A percentile compares a stretch with the other conserved stretches of the same genome.
These are phyloP conservation scores for Zopfochytrium polystomum DNA, from an alignment of 371 early-diverging fungal genomes.

Conservation along the genomic window DNA sequence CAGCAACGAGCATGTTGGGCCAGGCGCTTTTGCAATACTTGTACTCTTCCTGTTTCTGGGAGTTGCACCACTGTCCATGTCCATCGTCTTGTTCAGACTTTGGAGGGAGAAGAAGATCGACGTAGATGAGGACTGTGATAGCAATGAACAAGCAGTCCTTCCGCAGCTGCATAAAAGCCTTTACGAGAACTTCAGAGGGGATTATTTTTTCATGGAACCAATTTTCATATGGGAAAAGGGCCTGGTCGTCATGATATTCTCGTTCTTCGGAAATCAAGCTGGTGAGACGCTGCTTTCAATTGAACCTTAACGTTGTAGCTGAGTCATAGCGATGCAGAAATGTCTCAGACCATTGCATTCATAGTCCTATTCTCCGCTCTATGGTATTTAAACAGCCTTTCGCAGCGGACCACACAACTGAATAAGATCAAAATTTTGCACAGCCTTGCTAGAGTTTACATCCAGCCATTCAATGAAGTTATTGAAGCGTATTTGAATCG, in stretches of 20 bases:
- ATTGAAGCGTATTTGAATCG: conserved; percentile 29
- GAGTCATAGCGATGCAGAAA: too few species aligned
- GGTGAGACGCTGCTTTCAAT: too few species aligned
- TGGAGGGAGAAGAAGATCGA: background rate
- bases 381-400: too few species aligned
- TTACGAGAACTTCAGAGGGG: conserved; percentile 6
- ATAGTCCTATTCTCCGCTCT: too few species aligned
- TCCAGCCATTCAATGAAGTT: conserved; percentile 18
- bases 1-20: background rate
- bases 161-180: conserved; percentile 11
- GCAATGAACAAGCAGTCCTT: conserved; percentile 10
- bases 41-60: background rate
- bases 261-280: conserved; percentile 2
- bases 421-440: too few species aligned
- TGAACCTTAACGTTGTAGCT: too few species aligned
- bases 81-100: background rate
- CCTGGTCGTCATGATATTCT: conserved; percentile 20
- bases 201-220: conserved; percentile 24
- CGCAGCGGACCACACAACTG: too few species aligned
- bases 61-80: background rate
- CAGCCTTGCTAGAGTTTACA: background rate
- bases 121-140: background rate
- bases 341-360: too few species aligned
- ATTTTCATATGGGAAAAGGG: conserved; percentile 27
- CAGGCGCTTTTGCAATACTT: background rate